Conservation (phyloP, 2,329 filamentous ascomycete species). For the Paraconiothyrium sp. region DNA sequence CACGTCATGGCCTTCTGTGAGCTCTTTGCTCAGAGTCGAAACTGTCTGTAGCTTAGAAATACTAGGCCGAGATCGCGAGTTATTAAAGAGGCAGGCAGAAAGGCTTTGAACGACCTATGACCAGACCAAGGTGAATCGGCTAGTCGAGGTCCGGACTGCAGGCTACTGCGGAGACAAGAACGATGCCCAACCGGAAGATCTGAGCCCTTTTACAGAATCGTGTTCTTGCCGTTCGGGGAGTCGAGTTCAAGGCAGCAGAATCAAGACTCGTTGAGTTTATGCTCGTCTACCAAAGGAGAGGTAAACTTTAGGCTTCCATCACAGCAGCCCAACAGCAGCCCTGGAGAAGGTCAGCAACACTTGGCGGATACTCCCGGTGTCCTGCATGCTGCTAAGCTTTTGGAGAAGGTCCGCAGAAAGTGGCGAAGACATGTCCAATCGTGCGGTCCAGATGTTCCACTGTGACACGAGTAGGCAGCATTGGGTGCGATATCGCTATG, state of each 20-base stretch:
- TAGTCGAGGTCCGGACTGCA: slow-evolving; percentile 6
- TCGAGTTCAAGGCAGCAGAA: not conserved
- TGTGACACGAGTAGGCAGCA: slow-evolving; percentile 19
- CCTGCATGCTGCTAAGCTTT: slow-evolving; percentile 15
- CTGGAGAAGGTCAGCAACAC: slow-evolving; percentile 1
- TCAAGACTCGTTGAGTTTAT: not conserved
- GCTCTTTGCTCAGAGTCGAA: not conserved
- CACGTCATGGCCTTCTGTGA: too few species aligned
- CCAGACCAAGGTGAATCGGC: not conserved
- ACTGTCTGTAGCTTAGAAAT: slow-evolving; percentile 3
- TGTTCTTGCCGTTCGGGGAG: not conserved
- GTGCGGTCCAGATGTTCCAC: not conserved
- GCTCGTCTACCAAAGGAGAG: not conserved
- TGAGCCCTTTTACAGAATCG: not conserved
- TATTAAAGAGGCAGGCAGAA: not conserved
- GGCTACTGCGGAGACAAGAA: not conserved
- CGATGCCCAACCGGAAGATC: not conserved
- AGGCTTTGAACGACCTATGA: slow-evolving; percentile 2
- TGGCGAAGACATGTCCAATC: slow-evolving; percentile 26
- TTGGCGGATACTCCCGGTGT: slow-evolving; percentile 7
- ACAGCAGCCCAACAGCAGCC: not conserved
- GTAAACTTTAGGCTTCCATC: slow-evolving; percentile 6
- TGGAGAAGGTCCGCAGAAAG: slow-evolving; percentile 9
- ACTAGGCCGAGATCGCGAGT: not conserved
- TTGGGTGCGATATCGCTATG: slow-evolving; percentile 15